Conservation (phyloP, 495 filamentous ascomycete genomes). For the Trichoderma gamsii region DNA sequence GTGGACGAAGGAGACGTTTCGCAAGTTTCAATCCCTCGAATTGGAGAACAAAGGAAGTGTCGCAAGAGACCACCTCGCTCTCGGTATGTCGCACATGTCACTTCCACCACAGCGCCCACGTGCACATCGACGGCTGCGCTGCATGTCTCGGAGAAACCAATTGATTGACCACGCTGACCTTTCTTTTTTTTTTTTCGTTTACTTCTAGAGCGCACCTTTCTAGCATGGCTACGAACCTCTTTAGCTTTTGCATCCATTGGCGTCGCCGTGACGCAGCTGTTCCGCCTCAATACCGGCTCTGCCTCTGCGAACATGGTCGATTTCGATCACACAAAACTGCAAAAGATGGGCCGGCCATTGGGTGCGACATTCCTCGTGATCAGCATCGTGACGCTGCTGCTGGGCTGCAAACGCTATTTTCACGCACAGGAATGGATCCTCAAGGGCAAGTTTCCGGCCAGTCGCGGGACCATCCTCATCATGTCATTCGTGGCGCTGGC, state of each 20-base stretch:
- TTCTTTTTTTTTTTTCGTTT: constrained; percentile 9
- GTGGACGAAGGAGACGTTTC: constrained; percentile 40
- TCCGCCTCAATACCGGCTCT: constrained; percentile 68
- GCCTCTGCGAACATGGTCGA: constrained; percentile 36
- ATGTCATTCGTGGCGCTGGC: constrained; percentile 63
- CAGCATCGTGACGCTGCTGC: constrained; percentile 73
- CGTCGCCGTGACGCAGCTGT: constrained; percentile 92
- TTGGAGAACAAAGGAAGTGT: constrained; percentile 96
- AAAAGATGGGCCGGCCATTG: constrained; percentile 82
- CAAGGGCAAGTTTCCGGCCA: constrained; percentile 88
- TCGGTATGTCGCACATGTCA: constrained; percentile 55
- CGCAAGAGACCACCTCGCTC: constrained; percentile 86
- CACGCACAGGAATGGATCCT: constrained; percentile 79
- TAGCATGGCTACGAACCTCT: constrained; percentile 94
- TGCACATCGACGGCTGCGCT: constrained; percentile 16
- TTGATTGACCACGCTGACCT: constrained; percentile 23
- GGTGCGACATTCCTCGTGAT: constrained; percentile 89
- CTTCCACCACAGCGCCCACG: neutral
- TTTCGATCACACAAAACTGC: constrained; percentile 42
- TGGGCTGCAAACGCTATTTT: constrained; percentile 65
- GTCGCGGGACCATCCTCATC: constrained; percentile 76
- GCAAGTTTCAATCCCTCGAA: constrained; percentile 76
- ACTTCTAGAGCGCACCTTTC: constrained; percentile 79
- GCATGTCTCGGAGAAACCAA: neutral
- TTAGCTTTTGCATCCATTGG: constrained; percentile 95